Percentiles rank a stretch among this genome's conserved stretches.
Conservation (phyloP, 2,329 filamentous ascomycete genomes). For the Monosporascus sp. region DNA sequence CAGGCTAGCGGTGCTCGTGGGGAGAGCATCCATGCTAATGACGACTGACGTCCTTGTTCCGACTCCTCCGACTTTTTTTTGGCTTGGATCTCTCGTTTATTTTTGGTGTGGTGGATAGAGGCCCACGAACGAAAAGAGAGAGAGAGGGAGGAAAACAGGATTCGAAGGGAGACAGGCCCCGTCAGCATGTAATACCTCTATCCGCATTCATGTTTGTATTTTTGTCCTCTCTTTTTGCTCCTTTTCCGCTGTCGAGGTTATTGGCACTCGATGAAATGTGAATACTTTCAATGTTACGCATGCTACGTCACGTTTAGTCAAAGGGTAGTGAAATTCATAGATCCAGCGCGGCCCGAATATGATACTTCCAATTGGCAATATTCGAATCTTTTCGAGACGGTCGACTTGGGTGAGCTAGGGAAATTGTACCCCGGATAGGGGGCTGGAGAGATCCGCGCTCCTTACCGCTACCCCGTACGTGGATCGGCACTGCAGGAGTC, state of each 20-base stretch:
- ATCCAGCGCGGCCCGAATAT: no score
- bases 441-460: no score
- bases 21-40: neutral
- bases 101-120: conserved; percentile 13
- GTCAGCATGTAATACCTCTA: conserved; percentile 45
- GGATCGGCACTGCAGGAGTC: no score
- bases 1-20: neutral
- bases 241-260: conserved; percentile 23
- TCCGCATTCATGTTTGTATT: conserved; percentile 33
- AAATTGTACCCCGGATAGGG: no score
- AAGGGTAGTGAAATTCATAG: no score
- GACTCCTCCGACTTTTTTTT: conserved; percentile 4
- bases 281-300: conserved; percentile 13
- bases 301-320: neutral
- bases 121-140: conserved; percentile 7
- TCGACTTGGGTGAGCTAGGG: no score
- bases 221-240: conserved; percentile 20
- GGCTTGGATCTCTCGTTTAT: conserved; percentile 11
- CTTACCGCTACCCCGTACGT: no score
- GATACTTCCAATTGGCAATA: no score
- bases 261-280: conserved; percentile 24
- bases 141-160: conserved; percentile 5
- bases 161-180: conserved; percentile 21
- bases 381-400: no score
- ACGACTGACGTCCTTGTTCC: neutral